phyloP scores from a whole-genome alignment of 495 filamentous ascomycete genomes.

The Annulohypoxylon moriforme region DNA sequence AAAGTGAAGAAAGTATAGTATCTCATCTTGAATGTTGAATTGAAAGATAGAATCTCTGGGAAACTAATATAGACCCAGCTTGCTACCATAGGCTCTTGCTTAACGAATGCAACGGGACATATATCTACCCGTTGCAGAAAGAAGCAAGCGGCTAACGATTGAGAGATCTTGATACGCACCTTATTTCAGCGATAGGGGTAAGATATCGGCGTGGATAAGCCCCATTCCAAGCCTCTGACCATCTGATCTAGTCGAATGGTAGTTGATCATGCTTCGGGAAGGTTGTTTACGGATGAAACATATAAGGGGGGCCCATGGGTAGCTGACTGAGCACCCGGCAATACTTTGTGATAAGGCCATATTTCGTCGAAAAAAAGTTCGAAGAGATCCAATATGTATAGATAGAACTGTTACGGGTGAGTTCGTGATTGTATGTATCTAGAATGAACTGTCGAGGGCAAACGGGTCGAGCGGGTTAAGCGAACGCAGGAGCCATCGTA shows the following conservation, averaged over 20 bases:
- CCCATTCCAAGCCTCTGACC: not conserved
- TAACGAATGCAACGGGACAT: not conserved
- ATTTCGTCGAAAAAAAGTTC: not conserved
- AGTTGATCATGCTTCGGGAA: not conserved
- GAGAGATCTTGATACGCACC: not conserved
- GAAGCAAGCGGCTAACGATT: not conserved
- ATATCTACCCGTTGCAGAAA: no score
- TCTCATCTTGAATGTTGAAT: not conserved
- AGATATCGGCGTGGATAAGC: not conserved
- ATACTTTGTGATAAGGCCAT: not conserved
- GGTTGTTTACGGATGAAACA: not conserved
- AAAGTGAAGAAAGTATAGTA: not conserved
- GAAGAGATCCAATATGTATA: not conserved
- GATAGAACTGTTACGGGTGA: not conserved
- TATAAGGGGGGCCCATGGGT: not conserved
- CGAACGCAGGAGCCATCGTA: not conserved
- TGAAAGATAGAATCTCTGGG: not conserved
- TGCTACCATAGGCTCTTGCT: not conserved
- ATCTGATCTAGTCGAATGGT: not conserved
- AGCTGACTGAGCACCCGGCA: conserved; percentile 3
- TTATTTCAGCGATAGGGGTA: not conserved
- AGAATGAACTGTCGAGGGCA: not conserved
- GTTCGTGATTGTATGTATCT: not conserved
- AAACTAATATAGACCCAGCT: not conserved
- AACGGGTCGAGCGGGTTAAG: not conserved